Conservation (phyloP, 352 stramenopile genomes). For the Pilasporangium apinafurcum region DNA sequence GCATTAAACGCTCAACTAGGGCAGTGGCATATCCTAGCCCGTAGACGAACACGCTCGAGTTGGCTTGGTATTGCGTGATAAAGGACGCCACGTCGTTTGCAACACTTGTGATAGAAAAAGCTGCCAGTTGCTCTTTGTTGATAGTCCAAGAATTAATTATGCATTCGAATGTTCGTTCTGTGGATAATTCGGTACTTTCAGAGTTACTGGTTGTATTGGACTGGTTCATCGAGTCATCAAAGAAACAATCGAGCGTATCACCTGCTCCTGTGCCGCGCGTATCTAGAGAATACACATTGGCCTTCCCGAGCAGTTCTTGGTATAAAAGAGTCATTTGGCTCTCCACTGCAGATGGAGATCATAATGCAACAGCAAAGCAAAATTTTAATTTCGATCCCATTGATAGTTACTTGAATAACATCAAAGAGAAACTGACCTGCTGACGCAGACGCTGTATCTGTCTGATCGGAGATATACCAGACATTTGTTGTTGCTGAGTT, state of each 20-base stretch:
- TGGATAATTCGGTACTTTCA: slow-evolving; percentile 18
- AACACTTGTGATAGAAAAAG: slow-evolving; percentile 65
- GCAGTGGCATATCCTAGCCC: slow-evolving; percentile 64
- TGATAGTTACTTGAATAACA: too few species aligned
- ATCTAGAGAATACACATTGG: slow-evolving; percentile 52
- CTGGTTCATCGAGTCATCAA: too few species aligned
- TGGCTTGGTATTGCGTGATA: slow-evolving; percentile 32
- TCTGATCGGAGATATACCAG: slow-evolving; percentile 38
- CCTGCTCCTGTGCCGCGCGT: slow-evolving; percentile 43
- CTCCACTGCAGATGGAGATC: slow-evolving; percentile 13
- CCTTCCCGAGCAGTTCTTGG: slow-evolving; percentile 25
- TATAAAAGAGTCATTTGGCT: slow-evolving; percentile 47
- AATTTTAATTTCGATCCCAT: too few species aligned
- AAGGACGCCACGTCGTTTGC: slow-evolving; percentile 51
- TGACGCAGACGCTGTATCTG: slow-evolving; percentile 12
- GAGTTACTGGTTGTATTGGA: background rate
- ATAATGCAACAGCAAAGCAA: too few species aligned
- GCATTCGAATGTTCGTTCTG: too few species aligned
- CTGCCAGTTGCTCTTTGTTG: too few species aligned
- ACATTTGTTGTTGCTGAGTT: slow-evolving; percentile 10
- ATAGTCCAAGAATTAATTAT: too few species aligned
- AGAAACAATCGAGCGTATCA: too few species aligned
- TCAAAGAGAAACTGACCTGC: background rate
- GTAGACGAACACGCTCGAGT: slow-evolving; percentile 51
- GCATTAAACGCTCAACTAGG: slow-evolving; percentile 55